Conservation (phyloP, 1,139 yeast genomes). For the Pichia sp. region DNA sequence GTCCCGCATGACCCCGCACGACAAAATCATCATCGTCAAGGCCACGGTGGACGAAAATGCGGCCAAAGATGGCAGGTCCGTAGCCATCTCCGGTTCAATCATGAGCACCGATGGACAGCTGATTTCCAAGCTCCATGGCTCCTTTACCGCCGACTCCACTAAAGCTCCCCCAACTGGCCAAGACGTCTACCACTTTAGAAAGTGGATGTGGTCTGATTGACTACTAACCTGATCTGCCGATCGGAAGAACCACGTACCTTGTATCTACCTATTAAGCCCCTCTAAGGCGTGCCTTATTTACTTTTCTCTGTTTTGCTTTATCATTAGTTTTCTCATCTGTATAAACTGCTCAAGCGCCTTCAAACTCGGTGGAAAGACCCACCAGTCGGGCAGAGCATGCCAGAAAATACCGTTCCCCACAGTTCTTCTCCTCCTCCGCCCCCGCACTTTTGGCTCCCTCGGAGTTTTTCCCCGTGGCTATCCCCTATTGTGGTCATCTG, state of each 20-base stretch:
- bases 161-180: not conserved
- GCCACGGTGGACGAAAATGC: not conserved
- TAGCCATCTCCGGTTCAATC: not conserved
- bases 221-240: no score
- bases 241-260: no score
- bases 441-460: not conserved
- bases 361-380: not conserved
- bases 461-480: not conserved
- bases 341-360: no score
- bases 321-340: no score
- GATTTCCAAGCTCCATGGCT: not conserved
- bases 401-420: not conserved
- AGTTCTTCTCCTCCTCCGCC: not conserved
- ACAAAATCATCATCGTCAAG: not conserved
- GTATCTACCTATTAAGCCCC: no score
- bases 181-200: conserved; percentile 1
- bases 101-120: conserved; percentile 6
- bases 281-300: no score
- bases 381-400: no score
- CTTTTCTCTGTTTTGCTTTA: no score
- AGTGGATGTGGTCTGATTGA: conserved; percentile 2
- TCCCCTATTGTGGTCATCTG: not conserved
- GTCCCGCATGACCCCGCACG: not conserved
- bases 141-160: conserved; percentile 1
- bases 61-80: not conserved